phyloP scores from a whole-genome alignment of 2,329 filamentous ascomycete genomes.

The Ceratocystis albifundus region DNA sequence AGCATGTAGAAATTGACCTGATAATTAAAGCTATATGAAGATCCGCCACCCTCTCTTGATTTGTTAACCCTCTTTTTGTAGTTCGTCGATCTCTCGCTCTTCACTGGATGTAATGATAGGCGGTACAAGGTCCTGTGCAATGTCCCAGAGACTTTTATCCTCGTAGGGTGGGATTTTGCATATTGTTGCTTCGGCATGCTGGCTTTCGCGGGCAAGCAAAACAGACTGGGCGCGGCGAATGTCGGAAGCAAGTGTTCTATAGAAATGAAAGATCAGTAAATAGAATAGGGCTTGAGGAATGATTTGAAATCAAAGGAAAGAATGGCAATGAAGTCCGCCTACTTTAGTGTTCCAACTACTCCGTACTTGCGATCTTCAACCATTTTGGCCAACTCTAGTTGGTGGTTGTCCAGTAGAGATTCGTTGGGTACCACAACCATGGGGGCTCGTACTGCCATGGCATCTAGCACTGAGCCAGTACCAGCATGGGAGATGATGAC shows the following conservation, averaged over 20 bases:
- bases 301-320: not conserved
- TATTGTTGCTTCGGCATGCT: not conserved
- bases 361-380: slow-evolving; percentile 38
- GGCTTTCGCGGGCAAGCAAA: not conserved
- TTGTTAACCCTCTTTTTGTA: not conserved
- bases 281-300: not conserved
- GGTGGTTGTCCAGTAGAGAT: slow-evolving; percentile 75
- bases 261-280: not conserved
- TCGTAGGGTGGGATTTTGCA: not conserved
- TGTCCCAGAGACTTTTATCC: slow-evolving; percentile 6
- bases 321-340: not conserved
- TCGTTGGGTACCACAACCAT: slow-evolving; percentile 86
- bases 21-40: not conserved
- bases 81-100: not conserved
- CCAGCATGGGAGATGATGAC: slow-evolving; percentile 84
- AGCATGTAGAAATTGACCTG: not conserved
- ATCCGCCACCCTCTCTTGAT: not conserved
- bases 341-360: slow-evolving; percentile 17
- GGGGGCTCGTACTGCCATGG: slow-evolving; percentile 58
- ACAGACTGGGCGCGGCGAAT: slow-evolving; percentile 6
- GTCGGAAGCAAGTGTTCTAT: slow-evolving; percentile 3
- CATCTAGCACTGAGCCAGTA: slow-evolving; percentile 79
- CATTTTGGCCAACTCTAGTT: slow-evolving; percentile 71
- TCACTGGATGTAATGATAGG: not conserved
- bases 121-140: not conserved